Percentiles rank a stretch among this genome's conserved stretches.
Evolutionary conservation across 2,329 filamentous ascomycete genomes (phyloP).

Genomic region (Penicillium sp.): DNA sequence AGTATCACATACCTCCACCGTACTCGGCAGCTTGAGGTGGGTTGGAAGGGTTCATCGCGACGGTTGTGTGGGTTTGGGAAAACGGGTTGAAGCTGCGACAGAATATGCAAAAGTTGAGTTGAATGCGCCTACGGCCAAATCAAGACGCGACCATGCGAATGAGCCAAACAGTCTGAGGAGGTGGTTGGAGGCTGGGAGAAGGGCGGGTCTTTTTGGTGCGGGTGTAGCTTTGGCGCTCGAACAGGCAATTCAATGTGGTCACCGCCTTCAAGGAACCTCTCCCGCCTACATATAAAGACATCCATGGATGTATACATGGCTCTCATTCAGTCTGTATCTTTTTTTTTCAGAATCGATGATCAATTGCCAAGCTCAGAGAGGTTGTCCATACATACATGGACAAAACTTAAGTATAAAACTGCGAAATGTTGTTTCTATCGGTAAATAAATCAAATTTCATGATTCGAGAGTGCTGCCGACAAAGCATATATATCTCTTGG

Average conservation of each 20-base stretch:
- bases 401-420: too few relatives aligned
- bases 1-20: conserved; percentile 46
- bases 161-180: conserved; percentile 9
- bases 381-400: too few relatives aligned
- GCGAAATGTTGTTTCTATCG: background rate
- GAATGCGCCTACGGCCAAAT: conserved; percentile 7
- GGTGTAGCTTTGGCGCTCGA: conserved; percentile 18
- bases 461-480: too few relatives aligned
- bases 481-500: too few relatives aligned
- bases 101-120: background rate
- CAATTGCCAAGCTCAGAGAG: too few relatives aligned
- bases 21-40: conserved; percentile 50
- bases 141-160: conserved; percentile 12
- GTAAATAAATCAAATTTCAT: too few relatives aligned
- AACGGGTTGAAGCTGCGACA: background rate
- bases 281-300: too few relatives aligned
- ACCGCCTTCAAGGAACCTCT: background rate
- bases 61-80: conserved; percentile 7
- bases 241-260: conserved; percentile 1
- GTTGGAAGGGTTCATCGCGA: conserved; percentile 44
- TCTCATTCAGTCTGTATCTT: too few relatives aligned
- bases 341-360: too few relatives aligned
- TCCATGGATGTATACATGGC: too few relatives aligned
- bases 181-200: conserved; percentile 14
- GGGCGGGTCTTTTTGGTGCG: conserved; percentile 24